Evolutionary conservation across 176 grass and related monocot genomes (phyloP), one percentile per base, ranked within the genome.

Genomic region (Oryza brachyantha): DNA sequence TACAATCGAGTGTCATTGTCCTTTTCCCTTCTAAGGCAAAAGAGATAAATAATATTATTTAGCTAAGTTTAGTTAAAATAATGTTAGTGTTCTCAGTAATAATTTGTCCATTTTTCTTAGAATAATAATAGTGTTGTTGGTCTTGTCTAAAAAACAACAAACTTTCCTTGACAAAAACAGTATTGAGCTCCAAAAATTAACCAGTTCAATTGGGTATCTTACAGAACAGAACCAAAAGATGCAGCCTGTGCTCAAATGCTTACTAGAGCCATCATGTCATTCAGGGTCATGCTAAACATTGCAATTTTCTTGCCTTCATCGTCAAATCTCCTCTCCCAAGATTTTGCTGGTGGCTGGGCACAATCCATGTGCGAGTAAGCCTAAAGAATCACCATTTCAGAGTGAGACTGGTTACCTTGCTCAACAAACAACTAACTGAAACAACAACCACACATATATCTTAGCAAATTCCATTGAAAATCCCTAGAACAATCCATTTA

Each of bases 281-380:
- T 61, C 81, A 70, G 62, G 77, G 79, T 70, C 57, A 88, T 39
- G 78, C 48, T 81, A 26, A 91, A 74, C 77, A 75, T 78, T 14
- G 75, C 25, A 21, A 85, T 22, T 65, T 94, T 94, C 86, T 88
- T 94, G 22, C 86, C 92, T 40, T 94, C 75, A 77, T 94, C 85
- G 10, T 81, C 39, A 34, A 94, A 39, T 31, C 68, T 79, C 29
- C 85, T 94, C 57, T 94, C 64, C 92, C 92, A 94, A 38, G 78
- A 86, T 61, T 45, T 82, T 0, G 50, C 62, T 1, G 84, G 59
- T 1, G 85, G 91, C 3, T 77, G 70, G 1, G 50, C 32, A 11
- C 68, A 45, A 24, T 86, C 76, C 59, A 80, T 68, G 10, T 5
- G 10, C 50, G 22, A 29, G 17, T 48, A 66, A 6, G n/a, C 37